These are phyloP conservation scores for Emergomyces orientalis DNA, from an alignment of 2,329 filamentous ascomycete genomes.

Conservation along the genomic window DNA sequence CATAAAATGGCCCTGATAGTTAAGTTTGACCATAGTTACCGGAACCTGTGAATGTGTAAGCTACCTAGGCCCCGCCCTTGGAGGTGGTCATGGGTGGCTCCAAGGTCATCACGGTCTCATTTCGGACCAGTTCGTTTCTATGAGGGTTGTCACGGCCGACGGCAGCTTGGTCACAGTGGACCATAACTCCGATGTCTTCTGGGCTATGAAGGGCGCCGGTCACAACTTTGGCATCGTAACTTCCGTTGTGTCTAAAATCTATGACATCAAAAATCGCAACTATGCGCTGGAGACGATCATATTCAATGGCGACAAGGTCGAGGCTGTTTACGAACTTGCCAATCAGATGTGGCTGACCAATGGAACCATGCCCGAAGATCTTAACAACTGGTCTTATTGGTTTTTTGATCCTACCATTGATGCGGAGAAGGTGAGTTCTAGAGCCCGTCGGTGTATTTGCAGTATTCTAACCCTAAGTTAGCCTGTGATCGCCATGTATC, in stretches of 20 bases:
- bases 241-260: constrained; percentile 40
- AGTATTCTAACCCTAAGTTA: constrained; percentile 1
- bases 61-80: constrained; percentile 43
- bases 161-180: constrained; percentile 36
- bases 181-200: constrained; percentile 44
- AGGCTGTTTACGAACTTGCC: constrained; percentile 39
- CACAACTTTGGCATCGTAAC: constrained; percentile 53
- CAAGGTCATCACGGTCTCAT: constrained; percentile 47
- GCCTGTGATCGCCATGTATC: constrained; percentile 26
- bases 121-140: constrained; percentile 44
- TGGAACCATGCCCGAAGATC: constrained; percentile 36
- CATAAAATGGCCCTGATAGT: neutral
- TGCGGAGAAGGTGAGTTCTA: constrained; percentile 19
- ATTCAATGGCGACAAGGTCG: constrained; percentile 43
- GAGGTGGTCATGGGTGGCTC: constrained; percentile 49
- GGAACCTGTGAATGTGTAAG: constrained; percentile 47
- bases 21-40: constrained; percentile 27
- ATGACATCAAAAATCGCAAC: constrained; percentile 30
- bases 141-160: constrained; percentile 45
- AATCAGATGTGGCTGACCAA: constrained; percentile 40
- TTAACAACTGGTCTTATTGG: constrained; percentile 41
- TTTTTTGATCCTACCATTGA: constrained; percentile 23
- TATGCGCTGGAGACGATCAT: constrained; percentile 37
- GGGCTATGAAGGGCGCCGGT: constrained; percentile 49
- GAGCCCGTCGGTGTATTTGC: neutral